A percentile compares a stretch with the other conserved stretches of the same genome.
Evolutionary conservation across 176 grass and related monocot genomes (phyloP).

Genomic region (Dendrocalamus sinicus): DNA sequence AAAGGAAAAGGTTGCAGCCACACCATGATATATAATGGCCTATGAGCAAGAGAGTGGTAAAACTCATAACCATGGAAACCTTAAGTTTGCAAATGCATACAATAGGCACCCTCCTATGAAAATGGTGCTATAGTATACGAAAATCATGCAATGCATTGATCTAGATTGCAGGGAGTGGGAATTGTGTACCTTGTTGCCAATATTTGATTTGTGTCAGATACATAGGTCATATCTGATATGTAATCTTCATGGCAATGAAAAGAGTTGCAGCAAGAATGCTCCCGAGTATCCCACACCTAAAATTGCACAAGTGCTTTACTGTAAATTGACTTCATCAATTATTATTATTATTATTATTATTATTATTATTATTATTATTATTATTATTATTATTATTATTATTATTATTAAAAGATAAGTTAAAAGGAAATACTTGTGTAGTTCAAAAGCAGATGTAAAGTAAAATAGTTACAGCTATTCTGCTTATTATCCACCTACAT

Average conservation of each 20-base stretch:
- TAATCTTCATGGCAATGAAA: conserved; percentile 96
- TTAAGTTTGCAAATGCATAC: background rate
- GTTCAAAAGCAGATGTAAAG: background rate
- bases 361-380: no score
- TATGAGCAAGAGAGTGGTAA: background rate
- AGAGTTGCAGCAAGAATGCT: conserved; percentile 77
- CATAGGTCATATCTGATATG: conserved; percentile 82
- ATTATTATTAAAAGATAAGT: background rate
- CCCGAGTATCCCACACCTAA: conserved; percentile 92
- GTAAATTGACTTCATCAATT: conserved; percentile 2
- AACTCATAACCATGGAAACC: background rate
- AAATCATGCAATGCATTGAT: background rate
- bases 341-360: background rate
- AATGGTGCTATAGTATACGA: background rate
- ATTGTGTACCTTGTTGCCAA: conserved; percentile 73
- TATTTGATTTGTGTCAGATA: conserved; percentile 79
- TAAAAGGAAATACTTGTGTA: background rate
- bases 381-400: background rate
- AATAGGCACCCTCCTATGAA: background rate
- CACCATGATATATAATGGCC: background rate
- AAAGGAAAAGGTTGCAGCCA: background rate
- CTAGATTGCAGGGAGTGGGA: background rate
- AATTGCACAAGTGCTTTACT: conserved; percentile 15
- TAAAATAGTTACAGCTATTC: background rate
- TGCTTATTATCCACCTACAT: background rate